phyloP scores from a whole-genome alignment of 139 green algal species.

The Gonium pectorale region DNA sequence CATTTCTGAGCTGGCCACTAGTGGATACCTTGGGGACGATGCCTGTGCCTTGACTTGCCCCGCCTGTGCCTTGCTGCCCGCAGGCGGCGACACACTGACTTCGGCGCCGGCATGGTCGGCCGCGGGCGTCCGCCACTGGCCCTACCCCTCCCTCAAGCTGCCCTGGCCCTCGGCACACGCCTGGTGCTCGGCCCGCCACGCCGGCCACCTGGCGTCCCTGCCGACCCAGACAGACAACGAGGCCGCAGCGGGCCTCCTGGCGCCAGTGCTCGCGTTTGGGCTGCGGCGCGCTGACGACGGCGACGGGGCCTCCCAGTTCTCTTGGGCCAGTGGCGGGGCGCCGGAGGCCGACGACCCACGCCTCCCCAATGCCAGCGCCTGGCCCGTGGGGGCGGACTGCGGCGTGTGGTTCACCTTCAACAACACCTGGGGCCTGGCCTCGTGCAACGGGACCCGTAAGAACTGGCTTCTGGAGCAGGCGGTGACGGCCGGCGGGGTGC shows the following conservation, averaged over 20 bases:
- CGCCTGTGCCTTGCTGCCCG: too few relatives aligned
- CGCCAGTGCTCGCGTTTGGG: slow-evolving; percentile 13
- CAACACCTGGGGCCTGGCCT: slow-evolving; percentile 8
- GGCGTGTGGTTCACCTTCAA: slow-evolving; percentile 35
- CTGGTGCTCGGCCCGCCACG: neutral
- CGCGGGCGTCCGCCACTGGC: neutral
- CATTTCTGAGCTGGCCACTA: too few relatives aligned
- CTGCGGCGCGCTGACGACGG: neutral
- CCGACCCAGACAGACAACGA: neutral
- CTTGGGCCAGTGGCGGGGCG: too few relatives aligned
- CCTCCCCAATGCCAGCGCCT: neutral
- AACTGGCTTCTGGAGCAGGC: too few relatives aligned
- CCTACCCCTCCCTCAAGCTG: neutral
- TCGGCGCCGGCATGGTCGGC: too few relatives aligned
- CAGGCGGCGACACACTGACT: too few relatives aligned
- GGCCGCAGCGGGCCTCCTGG: neutral
- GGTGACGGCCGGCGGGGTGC: neutral
- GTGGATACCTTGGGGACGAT: too few relatives aligned
- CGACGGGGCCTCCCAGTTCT: too few relatives aligned
- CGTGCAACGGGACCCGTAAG: too few relatives aligned
- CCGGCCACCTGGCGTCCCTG: slow-evolving; percentile 2
- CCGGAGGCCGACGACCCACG: neutral
- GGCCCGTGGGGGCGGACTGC: neutral
- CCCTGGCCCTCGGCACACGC: neutral
- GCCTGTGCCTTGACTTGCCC: too few relatives aligned